Base-by-base conservation (phyloP, 768 basidiomycete genomes). In the Mycena rebaudengoi region DNA sequence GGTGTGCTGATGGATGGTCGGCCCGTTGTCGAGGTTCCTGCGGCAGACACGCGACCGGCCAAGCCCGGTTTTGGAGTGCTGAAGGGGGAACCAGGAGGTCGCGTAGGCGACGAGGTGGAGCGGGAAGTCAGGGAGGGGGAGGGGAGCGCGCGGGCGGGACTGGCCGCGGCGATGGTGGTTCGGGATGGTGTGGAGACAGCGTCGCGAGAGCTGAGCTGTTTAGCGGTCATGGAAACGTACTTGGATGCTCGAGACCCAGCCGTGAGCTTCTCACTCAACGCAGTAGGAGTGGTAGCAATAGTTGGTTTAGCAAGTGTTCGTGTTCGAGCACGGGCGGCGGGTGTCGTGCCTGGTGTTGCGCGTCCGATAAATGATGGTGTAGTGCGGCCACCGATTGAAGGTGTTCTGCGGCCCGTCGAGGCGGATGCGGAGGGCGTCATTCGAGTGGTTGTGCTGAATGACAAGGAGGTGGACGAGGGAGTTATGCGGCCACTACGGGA, bases 201-300 rank as follows among this genome's bases (percentile, higher is more conserved):
- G 60, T 78, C 78, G 51, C 84, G 85, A 23, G 81, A 84, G 71
- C 75, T 87, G 62, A 96, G 83, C 68, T 95, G 92, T 71, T 90
- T 87, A 0, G 94, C 94, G 1, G 93, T 96, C 86, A 95, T 87
- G 16, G 88, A 87, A 30, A 91, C 81, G 73, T 95, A 96, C 74
- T 90, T 92, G 41, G 91, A 91, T 11, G 95, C 94, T 44, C 95
- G 83, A 3, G 94, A 94, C 4, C 94, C 94, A 7, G 88, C 88
- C 4, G 94, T 94, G 60, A 96, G 88, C 67, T 79, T 78, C 71
- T 80, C 75, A 7, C 75, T 68, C 23, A 78, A 75, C 61, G 75
- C 69, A 55, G 80, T 58, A 53, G 74, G 66, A 63, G 70, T 73
- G 59, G 74, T 61, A 54, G 75, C 75, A 13, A 73, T 59, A 14